These are phyloP conservation scores for Petunia secreta DNA, from an alignment of 257 asterid species.

Conservation along the genomic window DNA sequence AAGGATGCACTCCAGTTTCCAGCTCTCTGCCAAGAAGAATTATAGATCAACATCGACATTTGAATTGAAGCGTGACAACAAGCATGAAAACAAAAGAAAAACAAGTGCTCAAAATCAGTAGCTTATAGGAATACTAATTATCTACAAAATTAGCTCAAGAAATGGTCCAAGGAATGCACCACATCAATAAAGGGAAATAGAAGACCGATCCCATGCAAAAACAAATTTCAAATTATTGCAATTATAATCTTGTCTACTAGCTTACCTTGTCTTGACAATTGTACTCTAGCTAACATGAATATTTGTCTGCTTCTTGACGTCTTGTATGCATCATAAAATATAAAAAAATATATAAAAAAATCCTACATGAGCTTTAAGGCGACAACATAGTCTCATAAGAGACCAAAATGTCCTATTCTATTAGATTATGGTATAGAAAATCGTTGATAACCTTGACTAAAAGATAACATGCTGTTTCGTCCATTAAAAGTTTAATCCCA, in stretches of 20 bases:
- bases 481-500: not conserved
- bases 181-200: not conserved
- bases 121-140: not conserved
- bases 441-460: not conserved
- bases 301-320: not conserved
- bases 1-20: no score
- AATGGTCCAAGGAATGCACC: not conserved
- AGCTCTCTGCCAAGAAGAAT: no score
- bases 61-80: not conserved
- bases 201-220: not conserved
- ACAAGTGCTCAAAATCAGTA: not conserved
- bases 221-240: not conserved
- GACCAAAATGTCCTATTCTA: not conserved
- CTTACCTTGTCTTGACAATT: not conserved
- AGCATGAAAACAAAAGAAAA: constrained; percentile 10
- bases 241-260: not conserved
- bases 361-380: not conserved
- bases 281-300: not conserved
- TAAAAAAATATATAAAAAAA: no score
- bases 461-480: not conserved
- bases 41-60: no score
- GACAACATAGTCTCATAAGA: not conserved
- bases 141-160: not conserved
- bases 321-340: not conserved
- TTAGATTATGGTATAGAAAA: not conserved